Base-by-base conservation (phyloP, 805 yeast genomes). In the Metschnikowia arizonensis region DNA sequence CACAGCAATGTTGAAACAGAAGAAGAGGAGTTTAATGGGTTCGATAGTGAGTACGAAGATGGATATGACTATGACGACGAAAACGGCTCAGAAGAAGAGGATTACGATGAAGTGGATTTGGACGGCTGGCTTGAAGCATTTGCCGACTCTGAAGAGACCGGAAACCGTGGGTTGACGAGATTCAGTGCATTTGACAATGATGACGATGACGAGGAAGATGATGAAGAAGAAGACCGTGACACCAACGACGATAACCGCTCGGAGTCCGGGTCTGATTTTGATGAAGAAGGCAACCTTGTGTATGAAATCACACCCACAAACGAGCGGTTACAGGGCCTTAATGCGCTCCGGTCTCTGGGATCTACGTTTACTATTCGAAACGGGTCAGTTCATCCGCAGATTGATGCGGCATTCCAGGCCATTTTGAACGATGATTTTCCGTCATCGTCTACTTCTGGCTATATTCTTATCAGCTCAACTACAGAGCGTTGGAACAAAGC, bases 401-500 rank as follows among this genome's bases (percentile, higher is more conserved):
- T 60, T 43, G 68, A 62, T 8, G 55, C 61, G 6, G 57, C 64
- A 2, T 49, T 65, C 39, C 66, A 50, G 30, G 42, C 50, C 12
- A 46, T 55, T 26, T 41, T 55, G 39, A 46, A 47, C 36, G 43
- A 43, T 23, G 47, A 47, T 14, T 34, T 24, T 47, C 45, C 55
- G 52, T 18, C 42, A 11, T 45, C 31, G 15, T 35, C 49, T 2
- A 37, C 40, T 8, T 38, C 48, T 47, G 42, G 58, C 32, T 34
- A 50, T 34, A 53, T 65, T 51, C 64, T 63, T 29, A 57, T 71
- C 25, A 62, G 60, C 47, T 75, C 85, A 0, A 81, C 93, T 0
- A 62, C 68, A 11, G 82, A 81, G 40, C 73, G 96, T 52, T 88
- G 95, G 93, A 64, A 65, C 31, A 85, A 83, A 35, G 72, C 42